A percentile compares a stretch with the other conserved stretches of the same genome.
Conservation (phyloP, 202 grass and related monocot species). For the Saccharum hybrid region DNA sequence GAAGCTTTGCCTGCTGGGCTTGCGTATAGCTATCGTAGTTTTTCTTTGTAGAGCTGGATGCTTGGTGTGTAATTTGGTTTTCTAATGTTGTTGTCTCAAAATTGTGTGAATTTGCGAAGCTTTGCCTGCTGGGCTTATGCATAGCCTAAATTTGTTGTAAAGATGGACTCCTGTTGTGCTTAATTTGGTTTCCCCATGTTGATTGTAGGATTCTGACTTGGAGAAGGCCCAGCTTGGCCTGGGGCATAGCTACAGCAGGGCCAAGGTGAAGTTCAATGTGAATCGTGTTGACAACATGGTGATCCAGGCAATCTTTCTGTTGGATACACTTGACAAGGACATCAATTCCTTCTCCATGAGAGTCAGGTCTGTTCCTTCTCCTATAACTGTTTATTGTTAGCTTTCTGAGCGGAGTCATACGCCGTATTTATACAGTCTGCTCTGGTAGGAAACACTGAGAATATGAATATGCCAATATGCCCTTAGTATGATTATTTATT, state of each 20-base stretch:
- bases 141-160: neutral
- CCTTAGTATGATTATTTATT: neutral
- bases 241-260: constrained; percentile 91
- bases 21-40: neutral
- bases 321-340: constrained; percentile 97
- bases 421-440: neutral
- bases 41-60: neutral
- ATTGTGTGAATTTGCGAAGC: neutral
- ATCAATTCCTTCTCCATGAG: constrained; percentile 97
- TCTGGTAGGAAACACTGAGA: neutral
- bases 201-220: constrained; percentile 65
- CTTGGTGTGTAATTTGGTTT: neutral
- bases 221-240: constrained; percentile 81
- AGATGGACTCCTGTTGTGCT: neutral
- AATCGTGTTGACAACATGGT: constrained; percentile 99
- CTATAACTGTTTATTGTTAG: neutral
- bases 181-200: constrained; percentile 25
- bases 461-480: neutral
- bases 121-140: neutral
- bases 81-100: neutral
- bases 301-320: constrained; percentile 88
- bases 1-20: neutral
- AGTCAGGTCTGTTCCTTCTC: constrained; percentile 65
- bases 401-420: neutral
- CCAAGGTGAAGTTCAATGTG: constrained; percentile 98